These are phyloP conservation scores for Pichia sp. DNA, from an alignment of 1,139 yeast genomes.

Conservation along the genomic window DNA sequence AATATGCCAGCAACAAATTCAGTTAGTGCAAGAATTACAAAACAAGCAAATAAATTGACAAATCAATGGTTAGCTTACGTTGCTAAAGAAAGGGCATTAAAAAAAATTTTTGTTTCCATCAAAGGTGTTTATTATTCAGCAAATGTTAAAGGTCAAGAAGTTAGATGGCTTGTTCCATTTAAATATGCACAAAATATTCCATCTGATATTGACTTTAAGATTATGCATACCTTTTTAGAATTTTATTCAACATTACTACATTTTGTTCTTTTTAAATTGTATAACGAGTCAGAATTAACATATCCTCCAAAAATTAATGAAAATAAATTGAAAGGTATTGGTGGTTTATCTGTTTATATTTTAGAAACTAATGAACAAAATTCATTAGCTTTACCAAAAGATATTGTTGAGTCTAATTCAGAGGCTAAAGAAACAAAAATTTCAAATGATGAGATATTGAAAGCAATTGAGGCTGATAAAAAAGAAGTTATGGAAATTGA, in stretches of 20 bases:
- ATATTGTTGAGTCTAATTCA: slow-evolving; percentile 14
- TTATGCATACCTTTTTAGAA: slow-evolving; percentile 94
- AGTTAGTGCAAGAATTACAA: slow-evolving; percentile 71
- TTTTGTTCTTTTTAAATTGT: slow-evolving; percentile 78
- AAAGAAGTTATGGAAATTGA: slow-evolving; percentile 25
- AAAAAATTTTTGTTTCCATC: slow-evolving; percentile 90
- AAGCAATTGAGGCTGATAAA: slow-evolving; percentile 46
- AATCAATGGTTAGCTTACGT: slow-evolving; percentile 95
- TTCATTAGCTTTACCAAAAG: slow-evolving; percentile 39
- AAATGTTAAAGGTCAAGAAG: slow-evolving; percentile 79
- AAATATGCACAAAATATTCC: slow-evolving; percentile 96
- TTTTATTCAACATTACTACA: slow-evolving; percentile 89
- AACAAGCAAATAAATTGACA: slow-evolving; percentile 79
- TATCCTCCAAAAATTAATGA: slow-evolving; percentile 87
- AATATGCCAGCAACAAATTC: slow-evolving; percentile 91
- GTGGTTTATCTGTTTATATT: slow-evolving; percentile 82
- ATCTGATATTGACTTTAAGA: slow-evolving; percentile 87
- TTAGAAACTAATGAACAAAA: slow-evolving; percentile 47
- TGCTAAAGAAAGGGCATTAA: slow-evolving; percentile 73
- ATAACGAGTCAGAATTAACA: slow-evolving; percentile 75
- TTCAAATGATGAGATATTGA: slow-evolving; percentile 39
- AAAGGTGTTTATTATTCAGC: slow-evolving; percentile 98
- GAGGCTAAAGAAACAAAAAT: slow-evolving; percentile 28
- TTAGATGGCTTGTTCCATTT: slow-evolving; percentile 95
- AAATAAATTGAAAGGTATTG: slow-evolving; percentile 71